Conservation (phyloP, 2,329 filamentous ascomycete species). For the Myotisia sp. region DNA sequence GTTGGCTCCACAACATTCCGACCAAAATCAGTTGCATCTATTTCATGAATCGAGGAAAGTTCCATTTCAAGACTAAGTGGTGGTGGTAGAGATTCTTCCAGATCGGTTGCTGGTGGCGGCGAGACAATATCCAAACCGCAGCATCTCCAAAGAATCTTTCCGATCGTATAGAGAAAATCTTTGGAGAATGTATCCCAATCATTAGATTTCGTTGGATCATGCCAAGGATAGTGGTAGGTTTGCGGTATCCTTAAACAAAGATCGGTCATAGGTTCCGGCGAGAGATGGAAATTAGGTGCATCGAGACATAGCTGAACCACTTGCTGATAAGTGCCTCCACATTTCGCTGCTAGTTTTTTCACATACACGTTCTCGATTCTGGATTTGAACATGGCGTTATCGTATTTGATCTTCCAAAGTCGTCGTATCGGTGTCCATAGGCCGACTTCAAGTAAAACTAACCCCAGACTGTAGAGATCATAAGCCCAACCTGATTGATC, state of each 20-base stretch:
- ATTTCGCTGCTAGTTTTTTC: slow-evolving; percentile 47
- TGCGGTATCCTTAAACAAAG: slow-evolving; percentile 28
- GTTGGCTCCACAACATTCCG: slow-evolving; percentile 6
- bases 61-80: slow-evolving; percentile 23
- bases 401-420: slow-evolving; percentile 52
- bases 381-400: slow-evolving; percentile 46
- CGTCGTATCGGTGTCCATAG: slow-evolving; percentile 49
- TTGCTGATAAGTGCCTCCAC: slow-evolving; percentile 49
- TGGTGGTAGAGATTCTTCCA: slow-evolving; percentile 30
- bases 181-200: slow-evolving; percentile 31
- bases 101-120: slow-evolving; percentile 26
- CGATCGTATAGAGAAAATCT: slow-evolving; percentile 31
- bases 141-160: slow-evolving; percentile 30
- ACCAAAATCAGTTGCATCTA: slow-evolving; percentile 10
- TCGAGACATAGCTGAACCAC: slow-evolving; percentile 48
- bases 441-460: slow-evolving; percentile 49
- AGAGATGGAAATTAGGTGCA: slow-evolving; percentile 38
- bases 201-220: slow-evolving; percentile 28
- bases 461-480: slow-evolving; percentile 48
- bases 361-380: slow-evolving; percentile 50
- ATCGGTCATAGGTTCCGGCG: slow-evolving; percentile 29
- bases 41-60: slow-evolving; percentile 7
- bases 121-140: slow-evolving; percentile 29
- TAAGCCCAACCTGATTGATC: slow-evolving; percentile 30
- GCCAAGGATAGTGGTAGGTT: slow-evolving; percentile 29